Percentiles rank a stretch among this genome's conserved stretches.
Conservation (phyloP, 1,284 basidiomycete genomes). For the Malassezia globosa region DNA sequence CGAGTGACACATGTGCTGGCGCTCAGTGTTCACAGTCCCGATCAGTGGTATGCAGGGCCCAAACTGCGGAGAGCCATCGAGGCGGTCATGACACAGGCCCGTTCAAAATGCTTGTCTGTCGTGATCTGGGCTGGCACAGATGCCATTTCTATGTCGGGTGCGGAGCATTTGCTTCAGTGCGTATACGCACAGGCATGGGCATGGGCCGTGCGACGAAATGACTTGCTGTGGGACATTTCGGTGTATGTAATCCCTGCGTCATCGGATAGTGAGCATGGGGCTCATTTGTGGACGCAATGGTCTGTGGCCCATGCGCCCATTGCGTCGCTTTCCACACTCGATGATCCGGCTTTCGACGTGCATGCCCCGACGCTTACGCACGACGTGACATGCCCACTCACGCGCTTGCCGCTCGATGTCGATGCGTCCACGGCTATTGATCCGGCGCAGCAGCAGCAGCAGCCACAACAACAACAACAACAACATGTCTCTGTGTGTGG, state of each 20-base stretch:
- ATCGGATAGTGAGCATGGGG: neutral
- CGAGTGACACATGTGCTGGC: slow-evolving; percentile 6
- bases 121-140: slow-evolving; percentile 3
- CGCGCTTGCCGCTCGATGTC: neutral
- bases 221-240: slow-evolving; percentile 28
- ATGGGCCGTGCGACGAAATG: slow-evolving; percentile 22
- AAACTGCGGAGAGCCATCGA: neutral
- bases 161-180: slow-evolving; percentile 35
- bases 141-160: slow-evolving; percentile 18
- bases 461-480: no score
- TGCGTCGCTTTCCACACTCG: neutral
- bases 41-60: neutral
- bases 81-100: neutral
- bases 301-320: neutral
- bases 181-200: slow-evolving; percentile 37
- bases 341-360: neutral
- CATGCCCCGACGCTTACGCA: neutral
- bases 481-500: neutral
- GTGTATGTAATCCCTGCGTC: slow-evolving; percentile 24
- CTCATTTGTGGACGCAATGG: neutral
- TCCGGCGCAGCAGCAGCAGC: neutral
- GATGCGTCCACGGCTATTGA: neutral
- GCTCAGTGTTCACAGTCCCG: neutral
- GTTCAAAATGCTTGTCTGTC: neutral
- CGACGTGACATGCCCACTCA: neutral